Evolutionary conservation across 75 land plant genomes (phyloP), one percentile per base, ranked within the genome.

Genomic region (Pinus albicaulis): DNA sequence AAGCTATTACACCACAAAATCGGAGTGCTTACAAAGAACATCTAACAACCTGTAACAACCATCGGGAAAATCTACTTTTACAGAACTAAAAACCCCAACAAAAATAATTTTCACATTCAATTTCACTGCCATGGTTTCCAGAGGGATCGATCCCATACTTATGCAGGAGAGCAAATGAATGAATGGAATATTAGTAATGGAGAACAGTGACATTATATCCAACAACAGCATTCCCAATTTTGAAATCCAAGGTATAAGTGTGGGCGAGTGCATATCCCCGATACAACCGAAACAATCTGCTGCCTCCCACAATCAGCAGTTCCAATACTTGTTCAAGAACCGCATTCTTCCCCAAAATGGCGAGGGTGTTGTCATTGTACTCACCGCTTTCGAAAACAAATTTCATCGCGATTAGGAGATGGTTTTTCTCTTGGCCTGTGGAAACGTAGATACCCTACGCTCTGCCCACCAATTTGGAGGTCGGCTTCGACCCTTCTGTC

Each of bases 231-330:
- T 83, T 69, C 23, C 71, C 74, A 4, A 71, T 56, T 0, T 15
- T 36, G 22, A 25, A 2, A 16, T 82, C 26, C 16, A 73, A 79
- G 14, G 34, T 38, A 25, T 63, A 57, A n/a, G 89, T 84, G 48
- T 23, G 73, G 24, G 77, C 76, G 31, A 56, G 70, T 3, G 78
- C 87, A 44, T 77, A 87, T 2, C 87, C 87, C 1, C 78, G 74
- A 20, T 79, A 84, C 52, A 76, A 76, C 57, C 89, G 61, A 73
- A 87, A 87, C 3, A 38, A 26, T 34, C 84, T 82, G 24, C 81
- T 85, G 22, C 89, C 89, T 5, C 89, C 89, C 26, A 86, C 72
- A 59, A 86, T 75, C 55, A 85, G 78, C 60, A 84, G 70, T 74
- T 87, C 89, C 59, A 87, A 73, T 41, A 74, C 82, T 12, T 28